Evolutionary conservation across 768 basidiomycete species (phyloP), one percentile per base, ranked within the genome.

Genomic region (Tulasnella sp.): DNA sequence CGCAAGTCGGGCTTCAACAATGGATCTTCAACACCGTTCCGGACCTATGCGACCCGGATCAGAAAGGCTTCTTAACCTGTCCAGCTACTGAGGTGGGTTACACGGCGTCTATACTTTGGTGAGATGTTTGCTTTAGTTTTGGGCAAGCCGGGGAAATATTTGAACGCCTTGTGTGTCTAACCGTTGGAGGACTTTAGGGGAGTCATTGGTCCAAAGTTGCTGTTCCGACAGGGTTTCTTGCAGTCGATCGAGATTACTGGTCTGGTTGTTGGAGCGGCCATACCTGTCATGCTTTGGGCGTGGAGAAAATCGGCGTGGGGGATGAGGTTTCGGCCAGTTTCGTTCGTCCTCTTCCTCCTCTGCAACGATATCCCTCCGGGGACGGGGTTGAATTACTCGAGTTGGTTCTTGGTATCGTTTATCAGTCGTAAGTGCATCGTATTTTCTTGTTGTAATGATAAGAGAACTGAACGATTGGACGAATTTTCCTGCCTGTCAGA

Each of bases 301-400:
- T 78, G 78, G 76, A 78, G 82, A 75, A 77, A 8, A 77, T 71
- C 65, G 81, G 82, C 3, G 75, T 77, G 16, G 78, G 79, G 16
- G 75, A 80, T 71, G n/a, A n/a, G n/a, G n/a, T n/a, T 75, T 82
- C 41, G 69, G 78, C 22, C 78, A 79, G 74, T 83, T 77, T 83
- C 81, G 75, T 71, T 82, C 0, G 81, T 83, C 1, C 82, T 84
- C 26, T 63, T 83, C 0, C 76, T 85, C 41, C 80, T 80, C 68
- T 83, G 81, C 4, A 75, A 77, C 8, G 77, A 67, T 64, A 82
- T 84, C 32, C 84, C 84, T 1, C 83, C 83, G 0, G 83, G 81
- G 5, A 81, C 78, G 1, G 83, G 82, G 16, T 80, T 84, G 78
- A 84, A 85, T 77, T 85, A 81, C 72, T 79, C 81, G 2, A 78